These are phyloP conservation scores for Lactifluus echinatus DNA, from an alignment of 768 basidiomycete genomes.

Conservation along the genomic window DNA sequence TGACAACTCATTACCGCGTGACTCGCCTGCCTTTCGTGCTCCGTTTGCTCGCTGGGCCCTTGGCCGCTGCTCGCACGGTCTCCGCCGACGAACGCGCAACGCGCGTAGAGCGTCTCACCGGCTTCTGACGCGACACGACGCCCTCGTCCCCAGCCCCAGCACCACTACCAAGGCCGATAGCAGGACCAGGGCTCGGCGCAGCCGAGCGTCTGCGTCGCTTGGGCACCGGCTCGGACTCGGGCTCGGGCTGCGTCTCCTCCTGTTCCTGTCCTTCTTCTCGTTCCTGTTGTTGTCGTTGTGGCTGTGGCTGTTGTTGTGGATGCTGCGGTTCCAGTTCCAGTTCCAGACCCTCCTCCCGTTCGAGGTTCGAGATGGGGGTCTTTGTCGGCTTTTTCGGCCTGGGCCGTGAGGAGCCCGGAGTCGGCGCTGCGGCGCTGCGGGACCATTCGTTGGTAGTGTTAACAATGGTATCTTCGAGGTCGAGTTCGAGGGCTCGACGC, in stretches of 20 bases:
- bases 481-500: background rate
- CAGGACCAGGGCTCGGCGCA: background rate
- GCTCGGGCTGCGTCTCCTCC: background rate
- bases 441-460: too few species aligned
- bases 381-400: background rate
- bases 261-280: too few species aligned
- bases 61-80: background rate
- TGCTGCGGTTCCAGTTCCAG: too few species aligned
- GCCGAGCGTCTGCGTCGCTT: constrained; percentile 7
- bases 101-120: constrained; percentile 7
- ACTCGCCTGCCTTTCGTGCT: background rate
- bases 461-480: background rate
- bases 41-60: background rate
- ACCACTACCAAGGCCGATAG: background rate
- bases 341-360: background rate
- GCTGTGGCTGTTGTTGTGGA: too few species aligned
- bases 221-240: background rate
- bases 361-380: background rate
- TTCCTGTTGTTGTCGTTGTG: too few species aligned
- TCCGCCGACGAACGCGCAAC: background rate
- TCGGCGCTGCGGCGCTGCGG: background rate
- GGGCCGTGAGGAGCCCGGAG: too few species aligned
- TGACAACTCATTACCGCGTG: background rate
- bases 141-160: background rate
- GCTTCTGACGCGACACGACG: background rate